Conservation (phyloP, 768 basidiomycete species). For the Xerocomellus amylosporus region DNA sequence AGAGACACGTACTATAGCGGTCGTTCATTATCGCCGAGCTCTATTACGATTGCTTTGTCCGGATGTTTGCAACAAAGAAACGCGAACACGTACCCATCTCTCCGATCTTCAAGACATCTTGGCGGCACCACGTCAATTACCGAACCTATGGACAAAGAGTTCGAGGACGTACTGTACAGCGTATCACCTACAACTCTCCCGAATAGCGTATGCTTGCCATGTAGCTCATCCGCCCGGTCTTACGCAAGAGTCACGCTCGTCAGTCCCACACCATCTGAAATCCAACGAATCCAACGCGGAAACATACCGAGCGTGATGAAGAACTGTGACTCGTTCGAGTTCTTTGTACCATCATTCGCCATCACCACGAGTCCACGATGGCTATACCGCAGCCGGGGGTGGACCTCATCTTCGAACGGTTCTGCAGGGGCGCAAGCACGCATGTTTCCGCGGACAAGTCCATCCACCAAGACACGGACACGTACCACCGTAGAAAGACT, state of each 20-base stretch:
- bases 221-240: constrained; percentile 91
- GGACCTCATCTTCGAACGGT: constrained; percentile 92
- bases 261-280: not conserved
- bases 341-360: constrained; percentile 86
- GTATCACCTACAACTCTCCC: constrained; percentile 89
- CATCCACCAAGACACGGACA: not conserved
- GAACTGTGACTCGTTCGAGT: constrained; percentile 94
- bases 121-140: not conserved
- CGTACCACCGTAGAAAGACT: constrained; percentile 90
- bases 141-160: not conserved
- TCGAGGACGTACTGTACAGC: constrained; percentile 66
- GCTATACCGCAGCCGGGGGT: constrained; percentile 83
- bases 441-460: not conserved
- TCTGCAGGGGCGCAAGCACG: constrained; percentile 44
- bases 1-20: constrained; percentile 69
- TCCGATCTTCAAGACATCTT: constrained; percentile 91
- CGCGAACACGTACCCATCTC: constrained; percentile 63
- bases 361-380: constrained; percentile 92
- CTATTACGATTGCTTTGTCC: constrained; percentile 34
- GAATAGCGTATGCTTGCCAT: constrained; percentile 93
- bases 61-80: not conserved
- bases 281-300: not conserved
- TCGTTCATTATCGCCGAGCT: constrained; percentile 68
- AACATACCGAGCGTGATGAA: constrained; percentile 83
- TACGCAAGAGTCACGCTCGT: not conserved